Evolutionary conservation across 2,329 filamentous ascomycete genomes (phyloP), one percentile per base, ranked within the genome.

Genomic region (Phialemonium atrogriseum): DNA sequence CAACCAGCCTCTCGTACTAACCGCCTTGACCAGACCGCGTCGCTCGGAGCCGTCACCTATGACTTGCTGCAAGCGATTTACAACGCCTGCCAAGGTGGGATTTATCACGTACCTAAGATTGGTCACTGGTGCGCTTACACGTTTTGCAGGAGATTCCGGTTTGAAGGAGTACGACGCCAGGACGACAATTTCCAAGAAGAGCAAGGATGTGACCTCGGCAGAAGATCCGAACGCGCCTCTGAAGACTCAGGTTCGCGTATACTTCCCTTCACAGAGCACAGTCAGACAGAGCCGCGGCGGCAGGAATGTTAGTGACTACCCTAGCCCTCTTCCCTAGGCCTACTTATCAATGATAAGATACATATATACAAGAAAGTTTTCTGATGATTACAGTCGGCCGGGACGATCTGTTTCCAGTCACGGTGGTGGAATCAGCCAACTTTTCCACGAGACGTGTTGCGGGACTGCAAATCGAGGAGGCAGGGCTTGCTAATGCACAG

Each of bases 401-500:
- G 89, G 7, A 94, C 88, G 1, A 87, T 96, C 37, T 94, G 82
- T 48, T 70, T 91, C 37, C 72, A 80, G 38, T 60, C 69, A 7
- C 77, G 74, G 39, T 87, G 79, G 77, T 96, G 81, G 69, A 64
- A 78, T 24, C 60, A 69, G 1, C 39, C 66, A 3, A 72, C 62
- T 0, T 96, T 96, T 46, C 89, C 89, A 4, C 70, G 66, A 24
- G 56, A 73, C 24, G 62, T 84, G 18, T 62, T 96, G 46, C 73
- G 79, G 31, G 85, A 96, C 51, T 87, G 81, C 50, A 63, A 77
- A 41, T 93, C 83, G 41, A 70, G 64, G 15, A 68, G 88, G 21
- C 44, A 59, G 3, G 84, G 85, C 1, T 52, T 95, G 14, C 62
- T 98, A 40, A 84, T 93, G 64, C 91, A 98, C 57, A 93, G 77